phyloP scores from a whole-genome alignment of 495 filamentous ascomycete genomes.

The Tuber melanosporum region DNA sequence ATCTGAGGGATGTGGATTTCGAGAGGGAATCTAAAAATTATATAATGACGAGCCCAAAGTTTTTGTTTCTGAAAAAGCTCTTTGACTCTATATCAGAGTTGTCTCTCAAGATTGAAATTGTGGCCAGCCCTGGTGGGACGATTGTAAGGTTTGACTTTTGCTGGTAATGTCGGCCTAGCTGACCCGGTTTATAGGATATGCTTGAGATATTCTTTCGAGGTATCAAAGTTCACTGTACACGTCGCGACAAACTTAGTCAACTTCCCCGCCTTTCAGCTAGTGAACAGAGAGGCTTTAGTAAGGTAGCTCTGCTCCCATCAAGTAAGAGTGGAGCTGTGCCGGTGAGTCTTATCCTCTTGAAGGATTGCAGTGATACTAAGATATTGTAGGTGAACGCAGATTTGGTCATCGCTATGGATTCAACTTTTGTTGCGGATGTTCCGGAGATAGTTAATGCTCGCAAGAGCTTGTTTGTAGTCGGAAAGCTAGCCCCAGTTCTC shows the following conservation, averaged over 20 bases:
- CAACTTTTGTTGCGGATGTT: constrained; percentile 28
- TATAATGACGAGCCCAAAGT: constrained; percentile 37
- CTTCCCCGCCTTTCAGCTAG: constrained; percentile 23
- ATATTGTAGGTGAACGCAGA: constrained; percentile 20
- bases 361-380: constrained; percentile 11
- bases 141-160: constrained; percentile 28
- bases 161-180: background rate
- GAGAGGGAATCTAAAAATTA: constrained; percentile 34
- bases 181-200: constrained; percentile 30
- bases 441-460: constrained; percentile 26
- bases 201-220: constrained; percentile 38
- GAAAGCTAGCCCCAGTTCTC: constrained; percentile 36
- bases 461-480: constrained; percentile 23
- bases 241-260: constrained; percentile 31
- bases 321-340: constrained; percentile 29
- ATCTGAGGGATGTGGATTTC: constrained; percentile 8
- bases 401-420: constrained; percentile 40
- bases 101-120: constrained; percentile 36
- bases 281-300: constrained; percentile 28
- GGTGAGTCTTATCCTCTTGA: constrained; percentile 17
- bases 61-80: constrained; percentile 34
- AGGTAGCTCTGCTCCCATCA: constrained; percentile 32
- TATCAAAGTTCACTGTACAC: constrained; percentile 27
- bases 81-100: constrained; percentile 22
- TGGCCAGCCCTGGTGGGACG: constrained; percentile 25